phyloP scores from a whole-genome alignment of 2,329 filamentous ascomycete species.

The Metarhizium album region DNA sequence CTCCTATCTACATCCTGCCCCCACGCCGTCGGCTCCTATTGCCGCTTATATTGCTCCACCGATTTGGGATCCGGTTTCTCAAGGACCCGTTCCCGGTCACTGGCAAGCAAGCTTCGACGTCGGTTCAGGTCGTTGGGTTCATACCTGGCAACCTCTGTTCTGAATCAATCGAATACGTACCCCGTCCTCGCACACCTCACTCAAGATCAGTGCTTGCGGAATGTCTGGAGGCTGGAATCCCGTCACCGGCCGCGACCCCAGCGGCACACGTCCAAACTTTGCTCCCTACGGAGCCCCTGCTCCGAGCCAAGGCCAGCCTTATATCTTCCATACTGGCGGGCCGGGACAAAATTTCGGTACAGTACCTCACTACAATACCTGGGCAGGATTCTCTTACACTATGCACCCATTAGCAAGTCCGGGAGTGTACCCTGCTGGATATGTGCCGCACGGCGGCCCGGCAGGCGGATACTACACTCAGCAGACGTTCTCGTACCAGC shows the following conservation, averaged over 20 bases:
- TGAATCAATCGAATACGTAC: conserved; percentile 9
- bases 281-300: conserved; percentile 23
- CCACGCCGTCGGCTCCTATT: neutral
- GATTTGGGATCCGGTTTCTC: conserved; percentile 19
- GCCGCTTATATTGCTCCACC: conserved; percentile 7
- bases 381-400: conserved; percentile 18
- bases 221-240: conserved; percentile 33
- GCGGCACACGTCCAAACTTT: conserved; percentile 20
- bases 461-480: conserved; percentile 16
- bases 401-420: conserved; percentile 11
- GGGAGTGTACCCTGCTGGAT: conserved; percentile 5
- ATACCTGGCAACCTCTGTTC: conserved; percentile 24
- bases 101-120: conserved; percentile 25
- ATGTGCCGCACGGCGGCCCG: neutral
- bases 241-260: conserved; percentile 26
- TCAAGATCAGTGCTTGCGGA: neutral
- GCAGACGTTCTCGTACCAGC: conserved; percentile 23
- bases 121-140: conserved; percentile 20
- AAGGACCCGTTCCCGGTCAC: conserved; percentile 21
- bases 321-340: conserved; percentile 26
- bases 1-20: neutral
- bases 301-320: conserved; percentile 26
- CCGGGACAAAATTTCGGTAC: conserved; percentile 23
- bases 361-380: conserved; percentile 12
- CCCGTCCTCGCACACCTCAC: neutral